Evolutionary conservation across 1,284 basidiomycete genomes (phyloP), one percentile per base, ranked within the genome.

Genomic region (Apiotrichum montevideense): DNA sequence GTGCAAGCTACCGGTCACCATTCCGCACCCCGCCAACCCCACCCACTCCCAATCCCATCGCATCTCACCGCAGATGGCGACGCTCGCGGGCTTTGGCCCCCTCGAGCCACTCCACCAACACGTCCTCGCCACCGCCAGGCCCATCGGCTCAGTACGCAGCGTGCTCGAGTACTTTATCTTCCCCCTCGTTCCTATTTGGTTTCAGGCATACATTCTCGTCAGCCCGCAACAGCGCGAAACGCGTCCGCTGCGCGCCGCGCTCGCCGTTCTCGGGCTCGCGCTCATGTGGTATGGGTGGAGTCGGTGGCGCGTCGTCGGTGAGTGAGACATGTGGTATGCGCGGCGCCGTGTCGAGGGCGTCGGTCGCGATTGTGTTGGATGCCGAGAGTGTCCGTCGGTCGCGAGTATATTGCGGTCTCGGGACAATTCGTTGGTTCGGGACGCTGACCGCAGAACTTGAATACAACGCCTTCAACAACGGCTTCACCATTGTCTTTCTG

Each of bases 381-480:
- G 21, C 21, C 21, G 21, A 21, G 21, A 21, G 21, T 21, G 21
- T 21, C 21, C 21, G 21, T 21, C 21, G 21, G 21, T 21, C 21
- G 21, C 21, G 21, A 21, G 21, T 21, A 21, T 21, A 21, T 21
- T 21, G 21, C 21, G 21, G 21, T 21, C 21, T 21, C 21, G 21
- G 21, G 21, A 21, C 21, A 21, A 21, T 21, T 21, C 21, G 21
- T 21, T 21, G 21, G 21, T 21, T 21, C 21, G 21, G 21, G 21
- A 21, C 47, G 11, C 47, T 49, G 9, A 39, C 47, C 35, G 14
- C 55, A 72, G 71, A 66, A 50, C 66, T 65, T 33, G 52, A 61
- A 34, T 52, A 61, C 42, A 70, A 71, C 47, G 66, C 65, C 0
- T 65, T 70, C 56, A 73, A 73, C 56, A 63, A 66, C 43, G 65